Evolutionary conservation across 176 grass and related monocot species (phyloP).

Genomic region (Hordeum vulgare): DNA sequence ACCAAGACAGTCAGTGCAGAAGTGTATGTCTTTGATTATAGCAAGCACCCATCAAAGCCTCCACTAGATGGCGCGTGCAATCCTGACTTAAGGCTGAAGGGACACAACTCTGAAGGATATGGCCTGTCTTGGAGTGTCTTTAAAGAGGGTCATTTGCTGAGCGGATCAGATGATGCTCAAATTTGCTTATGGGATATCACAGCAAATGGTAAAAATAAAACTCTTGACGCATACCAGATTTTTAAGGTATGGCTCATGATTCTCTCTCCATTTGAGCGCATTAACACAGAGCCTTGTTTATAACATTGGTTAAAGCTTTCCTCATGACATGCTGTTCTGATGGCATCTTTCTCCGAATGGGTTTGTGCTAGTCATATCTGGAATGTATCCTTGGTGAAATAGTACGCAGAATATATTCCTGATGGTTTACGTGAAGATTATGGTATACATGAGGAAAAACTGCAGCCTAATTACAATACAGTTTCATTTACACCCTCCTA

Average conservation of each 20-base stretch:
- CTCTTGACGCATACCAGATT: conserved; percentile 84
- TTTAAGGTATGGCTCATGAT: conserved; percentile 57
- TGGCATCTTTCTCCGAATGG: background rate
- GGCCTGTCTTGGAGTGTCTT: conserved; percentile 95
- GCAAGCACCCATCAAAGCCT: conserved; percentile 97
- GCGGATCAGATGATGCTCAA: conserved; percentile 96
- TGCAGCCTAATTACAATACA: background rate
- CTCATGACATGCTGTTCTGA: background rate
- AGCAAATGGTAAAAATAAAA: conserved; percentile 71
- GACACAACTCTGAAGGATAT: conserved; percentile 96
- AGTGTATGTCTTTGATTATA: conserved; percentile 97
- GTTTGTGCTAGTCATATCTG: background rate
- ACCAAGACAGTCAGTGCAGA: conserved; percentile 80
- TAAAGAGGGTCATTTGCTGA: conserved; percentile 93
- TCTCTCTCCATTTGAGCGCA: background rate
- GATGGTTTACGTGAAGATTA: background rate
- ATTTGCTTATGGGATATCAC: conserved; percentile 94
- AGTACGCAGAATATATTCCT: background rate
- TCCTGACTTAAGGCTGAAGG: conserved; percentile 90
- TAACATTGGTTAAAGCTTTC: background rate
- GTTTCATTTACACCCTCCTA: background rate
- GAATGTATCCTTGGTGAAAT: background rate
- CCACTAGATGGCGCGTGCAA: conserved; percentile 85
- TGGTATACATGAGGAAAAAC: background rate
- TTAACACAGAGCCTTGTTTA: background rate